Evolutionary conservation across 169 alveolate species (phyloP).

Genomic region (Plasmodium vivax): DNA sequence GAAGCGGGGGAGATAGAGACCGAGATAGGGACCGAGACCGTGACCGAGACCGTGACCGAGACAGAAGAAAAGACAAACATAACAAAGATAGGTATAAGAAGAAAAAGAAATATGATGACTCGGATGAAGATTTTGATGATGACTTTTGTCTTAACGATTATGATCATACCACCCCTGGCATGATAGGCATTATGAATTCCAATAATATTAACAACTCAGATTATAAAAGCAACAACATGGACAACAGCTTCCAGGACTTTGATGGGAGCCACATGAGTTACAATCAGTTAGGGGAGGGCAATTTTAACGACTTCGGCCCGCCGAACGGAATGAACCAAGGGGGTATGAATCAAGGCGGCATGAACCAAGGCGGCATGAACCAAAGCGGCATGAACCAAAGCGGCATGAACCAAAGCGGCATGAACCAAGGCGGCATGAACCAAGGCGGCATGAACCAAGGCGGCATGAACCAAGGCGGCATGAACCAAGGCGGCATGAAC

Average conservation of each 20-base stretch:
- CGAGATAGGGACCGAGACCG: neutral
- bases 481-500: neutral
- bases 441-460: neutral
- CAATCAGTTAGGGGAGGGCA: slow-evolving; percentile 15
- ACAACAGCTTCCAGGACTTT: slow-evolving; percentile 57
- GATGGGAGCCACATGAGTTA: slow-evolving; percentile 19
- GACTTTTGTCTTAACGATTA: slow-evolving; percentile 64
- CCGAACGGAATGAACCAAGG: neutral
- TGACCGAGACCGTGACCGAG: neutral
- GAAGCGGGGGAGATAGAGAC: slow-evolving; percentile 15
- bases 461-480: neutral
- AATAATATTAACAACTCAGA: slow-evolving; percentile 57
- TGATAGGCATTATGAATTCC: slow-evolving; percentile 75
- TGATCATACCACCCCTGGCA: slow-evolving; percentile 73
- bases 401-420: neutral
- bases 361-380: neutral
- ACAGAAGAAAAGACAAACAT: slow-evolving; percentile 21
- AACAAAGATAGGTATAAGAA: slow-evolving; percentile 33
- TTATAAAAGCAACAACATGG: slow-evolving; percentile 27
- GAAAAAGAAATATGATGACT: slow-evolving; percentile 43
- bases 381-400: too few species aligned
- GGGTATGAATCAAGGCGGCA: neutral
- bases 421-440: neutral
- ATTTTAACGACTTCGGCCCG: slow-evolving; percentile 22
- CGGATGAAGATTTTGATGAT: slow-evolving; percentile 65